A percentile compares a stretch with the other conserved stretches of the same genome.
phyloP scores from a whole-genome alignment of 202 grass and related monocot genomes.

The Dendrocalamus latiflorus region DNA sequence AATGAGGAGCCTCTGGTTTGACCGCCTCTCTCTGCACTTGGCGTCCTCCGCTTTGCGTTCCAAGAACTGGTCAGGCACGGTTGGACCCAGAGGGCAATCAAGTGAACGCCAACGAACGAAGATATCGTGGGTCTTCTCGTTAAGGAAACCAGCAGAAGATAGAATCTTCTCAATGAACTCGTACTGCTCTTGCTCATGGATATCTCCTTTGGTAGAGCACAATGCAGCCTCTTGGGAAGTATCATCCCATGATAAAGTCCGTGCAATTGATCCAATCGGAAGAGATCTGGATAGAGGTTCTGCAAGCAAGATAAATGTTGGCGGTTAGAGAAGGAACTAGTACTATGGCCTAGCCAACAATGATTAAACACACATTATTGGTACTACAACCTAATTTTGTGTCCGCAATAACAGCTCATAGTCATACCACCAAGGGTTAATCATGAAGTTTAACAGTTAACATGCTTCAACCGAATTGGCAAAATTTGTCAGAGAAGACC shows the following conservation, averaged over 20 bases:
- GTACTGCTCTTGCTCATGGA: slow-evolving; percentile 45
- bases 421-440: slow-evolving; percentile 17
- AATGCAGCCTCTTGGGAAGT: slow-evolving; percentile 32
- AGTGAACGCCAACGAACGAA: slow-evolving; percentile 60
- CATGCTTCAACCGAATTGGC: background rate
- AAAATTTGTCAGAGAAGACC: background rate
- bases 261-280: slow-evolving; percentile 70
- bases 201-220: slow-evolving; percentile 22
- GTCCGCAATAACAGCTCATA: background rate
- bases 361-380: too few species aligned
- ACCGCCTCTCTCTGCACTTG: slow-evolving; percentile 67
- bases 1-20: slow-evolving; percentile 71
- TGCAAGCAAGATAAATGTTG: slow-evolving; percentile 42
- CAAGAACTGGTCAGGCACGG: slow-evolving; percentile 56
- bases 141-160: slow-evolving; percentile 38
- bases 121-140: slow-evolving; percentile 28
- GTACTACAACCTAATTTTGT: slow-evolving; percentile 19
- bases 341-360: too few species aligned
- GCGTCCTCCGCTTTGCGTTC: slow-evolving; percentile 69
- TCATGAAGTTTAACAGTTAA: slow-evolving; percentile 20
- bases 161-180: slow-evolving; percentile 61
- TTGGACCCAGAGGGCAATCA: slow-evolving; percentile 55
- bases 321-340: background rate
- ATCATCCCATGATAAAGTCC: slow-evolving; percentile 76
- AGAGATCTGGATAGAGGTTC: too few species aligned